A percentile compares a stretch with the other conserved stretches of the same genome.
These are phyloP conservation scores for Hypoxylon rickii DNA, from an alignment of 495 filamentous ascomycete species.

Conservation along the genomic window DNA sequence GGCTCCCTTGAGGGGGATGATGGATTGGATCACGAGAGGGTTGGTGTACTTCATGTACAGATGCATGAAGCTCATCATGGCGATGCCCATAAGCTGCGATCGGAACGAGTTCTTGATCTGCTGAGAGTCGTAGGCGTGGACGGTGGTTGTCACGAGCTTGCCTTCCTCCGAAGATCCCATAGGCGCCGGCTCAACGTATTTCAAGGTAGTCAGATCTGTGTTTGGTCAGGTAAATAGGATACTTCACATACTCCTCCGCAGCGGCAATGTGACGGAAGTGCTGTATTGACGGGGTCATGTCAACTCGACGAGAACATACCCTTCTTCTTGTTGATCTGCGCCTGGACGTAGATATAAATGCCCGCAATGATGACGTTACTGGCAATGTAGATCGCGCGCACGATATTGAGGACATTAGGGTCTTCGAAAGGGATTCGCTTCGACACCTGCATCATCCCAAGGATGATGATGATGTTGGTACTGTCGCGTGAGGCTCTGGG, in stretches of 20 bases:
- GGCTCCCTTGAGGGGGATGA: constrained; percentile 94
- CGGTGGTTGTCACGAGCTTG: constrained; percentile 93
- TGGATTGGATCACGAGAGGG: constrained; percentile 96
- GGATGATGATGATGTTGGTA: constrained; percentile 91
- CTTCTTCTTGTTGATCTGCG: constrained; percentile 89
- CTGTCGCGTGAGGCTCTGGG: constrained; percentile 50
- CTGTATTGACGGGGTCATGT: too few relatives aligned
- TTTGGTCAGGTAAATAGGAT: too few relatives aligned
- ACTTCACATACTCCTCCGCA: constrained; percentile 12
- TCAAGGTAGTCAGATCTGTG: constrained; percentile 96
- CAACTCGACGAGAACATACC: constrained; percentile 60
- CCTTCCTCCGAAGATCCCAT: constrained; percentile 92
- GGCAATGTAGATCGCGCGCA: constrained; percentile 80
- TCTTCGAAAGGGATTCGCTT: constrained; percentile 97
- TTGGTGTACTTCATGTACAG: constrained; percentile 99
- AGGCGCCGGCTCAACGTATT: constrained; percentile 93
- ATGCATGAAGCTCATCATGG: constrained; percentile 99
- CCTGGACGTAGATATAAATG: constrained; percentile 82
- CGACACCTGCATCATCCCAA: constrained; percentile 96
- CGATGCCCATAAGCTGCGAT: constrained; percentile 89
- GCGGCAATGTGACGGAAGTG: too few relatives aligned
- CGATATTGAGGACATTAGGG: constrained; percentile 77
- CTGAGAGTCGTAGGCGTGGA: constrained; percentile 86
- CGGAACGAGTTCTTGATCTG: constrained; percentile 85
- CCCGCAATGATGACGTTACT: constrained; percentile 87